These are phyloP conservation scores for Ustilago curta DNA, from an alignment of 1,284 basidiomycete species.

Conservation along the genomic window DNA sequence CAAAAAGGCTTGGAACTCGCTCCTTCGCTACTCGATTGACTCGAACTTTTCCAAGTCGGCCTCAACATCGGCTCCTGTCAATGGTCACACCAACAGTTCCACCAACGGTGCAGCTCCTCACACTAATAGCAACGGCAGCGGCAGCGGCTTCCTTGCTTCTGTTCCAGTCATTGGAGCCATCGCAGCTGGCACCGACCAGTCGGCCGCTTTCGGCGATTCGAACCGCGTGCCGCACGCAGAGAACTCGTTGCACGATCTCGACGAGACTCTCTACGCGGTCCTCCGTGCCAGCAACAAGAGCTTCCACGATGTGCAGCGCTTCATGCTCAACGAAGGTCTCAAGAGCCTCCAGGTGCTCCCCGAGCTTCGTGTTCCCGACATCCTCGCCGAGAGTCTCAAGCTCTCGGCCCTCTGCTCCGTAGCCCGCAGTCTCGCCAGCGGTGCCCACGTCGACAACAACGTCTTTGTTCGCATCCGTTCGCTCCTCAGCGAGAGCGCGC, in stretches of 20 bases:
- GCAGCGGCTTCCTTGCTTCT: slow-evolving; percentile 24
- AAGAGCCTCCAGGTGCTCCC: slow-evolving; percentile 51
- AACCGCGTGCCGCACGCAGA: slow-evolving; percentile 67
- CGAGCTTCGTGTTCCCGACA: slow-evolving; percentile 58
- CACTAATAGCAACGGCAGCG: slow-evolving; percentile 10
- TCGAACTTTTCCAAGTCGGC: slow-evolving; percentile 20
- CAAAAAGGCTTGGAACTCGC: slow-evolving; percentile 78
- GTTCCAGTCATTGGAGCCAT: too few species aligned
- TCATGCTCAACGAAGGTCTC: slow-evolving; percentile 58
- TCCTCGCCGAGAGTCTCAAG: slow-evolving; percentile 75
- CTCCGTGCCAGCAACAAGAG: slow-evolving; percentile 60
- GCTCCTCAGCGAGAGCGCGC: slow-evolving; percentile 83
- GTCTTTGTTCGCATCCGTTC: slow-evolving; percentile 80
- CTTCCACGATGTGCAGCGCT: slow-evolving; percentile 65
- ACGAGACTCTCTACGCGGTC: slow-evolving; percentile 44
- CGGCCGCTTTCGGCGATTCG: slow-evolving; percentile 44
- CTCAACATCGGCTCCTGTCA: slow-evolving; percentile 7
- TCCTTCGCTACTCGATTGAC: slow-evolving; percentile 70
- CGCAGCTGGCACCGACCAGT: slow-evolving; percentile 16
- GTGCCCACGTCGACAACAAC: slow-evolving; percentile 72
- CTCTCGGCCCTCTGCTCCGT: slow-evolving; percentile 85
- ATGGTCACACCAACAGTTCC: slow-evolving; percentile 13
- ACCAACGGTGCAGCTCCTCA: slow-evolving; percentile 16
- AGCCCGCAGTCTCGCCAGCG: slow-evolving; percentile 74
- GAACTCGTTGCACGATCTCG: slow-evolving; percentile 66